phyloP scores from a whole-genome alignment of 345 rosid species.

The Cochlearia excelsa region DNA sequence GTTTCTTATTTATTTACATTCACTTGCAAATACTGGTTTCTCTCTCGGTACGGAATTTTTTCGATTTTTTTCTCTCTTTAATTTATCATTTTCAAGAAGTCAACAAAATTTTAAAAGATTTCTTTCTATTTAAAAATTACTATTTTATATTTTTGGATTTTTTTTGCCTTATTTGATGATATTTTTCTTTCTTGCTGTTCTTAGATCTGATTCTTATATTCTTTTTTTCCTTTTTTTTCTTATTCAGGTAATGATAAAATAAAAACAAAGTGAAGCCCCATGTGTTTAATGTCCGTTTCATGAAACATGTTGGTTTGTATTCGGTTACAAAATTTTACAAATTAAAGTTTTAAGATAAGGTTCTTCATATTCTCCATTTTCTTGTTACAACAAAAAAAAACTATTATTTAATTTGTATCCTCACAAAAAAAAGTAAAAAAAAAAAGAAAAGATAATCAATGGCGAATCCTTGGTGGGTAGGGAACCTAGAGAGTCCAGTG shows the following conservation, averaged over 20 bases:
- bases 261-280: slow-evolving; percentile 32
- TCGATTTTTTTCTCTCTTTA: background rate
- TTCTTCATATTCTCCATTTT: slow-evolving; percentile 14
- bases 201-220: slow-evolving; percentile 29
- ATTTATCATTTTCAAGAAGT: slow-evolving; percentile 16
- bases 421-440: too few species aligned
- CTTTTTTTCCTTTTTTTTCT: background rate
- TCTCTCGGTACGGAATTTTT: slow-evolving; percentile 2
- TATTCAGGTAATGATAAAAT: slow-evolving; percentile 21
- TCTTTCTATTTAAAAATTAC: background rate
- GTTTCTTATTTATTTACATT: background rate
- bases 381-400: background rate
- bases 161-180: slow-evolving; percentile 13
- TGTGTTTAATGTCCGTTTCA: slow-evolving; percentile 36
- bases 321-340: slow-evolving; percentile 25
- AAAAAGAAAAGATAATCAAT: slow-evolving; percentile 29
- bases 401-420: too few species aligned
- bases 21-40: slow-evolving; percentile 3
- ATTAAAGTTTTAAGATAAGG: slow-evolving; percentile 34
- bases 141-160: background rate
- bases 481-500: slow-evolving; percentile 50
- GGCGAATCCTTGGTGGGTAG: slow-evolving; percentile 93
- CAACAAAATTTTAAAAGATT: background rate
- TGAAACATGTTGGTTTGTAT: slow-evolving; percentile 38
- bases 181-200: slow-evolving; percentile 13